phyloP scores from a whole-genome alignment of 495 filamentous ascomycete species.

The Penicillium canescens region DNA sequence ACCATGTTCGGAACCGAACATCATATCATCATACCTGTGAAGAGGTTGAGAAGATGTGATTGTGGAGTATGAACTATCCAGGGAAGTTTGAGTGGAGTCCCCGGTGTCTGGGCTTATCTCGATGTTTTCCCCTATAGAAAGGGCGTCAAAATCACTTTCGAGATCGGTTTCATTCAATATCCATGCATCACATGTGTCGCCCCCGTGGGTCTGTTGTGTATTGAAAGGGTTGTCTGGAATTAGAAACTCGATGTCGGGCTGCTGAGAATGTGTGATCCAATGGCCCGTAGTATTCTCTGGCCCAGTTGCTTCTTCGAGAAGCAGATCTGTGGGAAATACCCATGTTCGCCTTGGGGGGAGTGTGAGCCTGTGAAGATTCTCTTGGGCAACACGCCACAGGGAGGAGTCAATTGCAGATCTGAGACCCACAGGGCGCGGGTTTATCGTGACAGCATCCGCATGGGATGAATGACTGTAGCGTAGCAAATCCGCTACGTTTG shows the following conservation, averaged over 20 bases:
- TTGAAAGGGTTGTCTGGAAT: too few relatives aligned
- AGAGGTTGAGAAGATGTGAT: not conserved
- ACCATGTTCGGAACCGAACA: not conserved
- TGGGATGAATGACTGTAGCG: not conserved
- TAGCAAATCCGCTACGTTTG: conserved; percentile 10
- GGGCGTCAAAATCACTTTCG: conserved; percentile 1
- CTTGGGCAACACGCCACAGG: conserved; percentile 33
- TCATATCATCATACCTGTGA: not conserved
- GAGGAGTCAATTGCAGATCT: conserved; percentile 18
- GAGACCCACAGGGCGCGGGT: not conserved
- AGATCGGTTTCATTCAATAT: not conserved
- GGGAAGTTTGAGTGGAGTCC: conserved; percentile 2
- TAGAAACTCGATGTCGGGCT: too few relatives aligned
- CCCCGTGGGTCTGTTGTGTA: not conserved
- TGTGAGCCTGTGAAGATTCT: conserved; percentile 16
- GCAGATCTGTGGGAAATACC: not conserved
- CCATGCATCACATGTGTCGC: not conserved
- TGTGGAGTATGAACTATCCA: not conserved
- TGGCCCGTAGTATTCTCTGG: too few relatives aligned
- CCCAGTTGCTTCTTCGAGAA: too few relatives aligned
- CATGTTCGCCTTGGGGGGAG: not conserved
- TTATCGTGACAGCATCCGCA: not conserved
- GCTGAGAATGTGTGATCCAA: too few relatives aligned
- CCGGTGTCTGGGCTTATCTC: not conserved
- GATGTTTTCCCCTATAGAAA: not conserved